Conservation (phyloP, 2,329 filamentous ascomycete species). For the Hypoxylon sp. region DNA sequence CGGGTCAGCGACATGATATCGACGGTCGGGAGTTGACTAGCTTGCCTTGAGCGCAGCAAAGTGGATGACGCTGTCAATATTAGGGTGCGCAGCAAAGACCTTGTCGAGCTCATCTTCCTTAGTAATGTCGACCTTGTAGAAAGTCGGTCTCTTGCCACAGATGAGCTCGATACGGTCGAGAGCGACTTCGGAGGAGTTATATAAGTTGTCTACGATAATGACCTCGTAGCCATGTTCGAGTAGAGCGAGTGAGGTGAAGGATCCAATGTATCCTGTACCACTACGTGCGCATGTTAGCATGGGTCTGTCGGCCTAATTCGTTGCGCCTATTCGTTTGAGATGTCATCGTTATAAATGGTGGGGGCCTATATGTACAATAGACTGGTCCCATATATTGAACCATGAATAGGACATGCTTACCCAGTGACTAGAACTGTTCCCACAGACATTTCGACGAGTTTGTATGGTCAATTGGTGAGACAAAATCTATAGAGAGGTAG, state of each 20-base stretch:
- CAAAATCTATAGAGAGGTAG: slow-evolving; percentile 21
- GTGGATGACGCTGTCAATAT: slow-evolving; percentile 98
- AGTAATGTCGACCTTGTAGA: slow-evolving; percentile 90
- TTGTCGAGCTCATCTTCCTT: slow-evolving; percentile 85
- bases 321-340: not conserved
- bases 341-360: not conserved
- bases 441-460: slow-evolving; percentile 72
- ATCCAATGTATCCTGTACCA: slow-evolving; percentile 99
- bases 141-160: slow-evolving; percentile 85
- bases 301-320: not conserved
- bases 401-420: slow-evolving; percentile 66
- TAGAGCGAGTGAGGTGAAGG: slow-evolving; percentile 92
- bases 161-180: slow-evolving; percentile 96
- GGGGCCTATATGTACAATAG: not conserved
- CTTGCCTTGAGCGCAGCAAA: slow-evolving; percentile 95
- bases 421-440: slow-evolving; percentile 93
- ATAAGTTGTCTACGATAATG: slow-evolving; percentile 94
- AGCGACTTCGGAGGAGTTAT: slow-evolving; percentile 94
- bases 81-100: slow-evolving; percentile 88
- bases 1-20: slow-evolving; percentile 38
- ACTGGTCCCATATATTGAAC: not conserved
- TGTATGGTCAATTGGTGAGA: slow-evolving; percentile 36
- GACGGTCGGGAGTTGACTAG: slow-evolving; percentile 21
- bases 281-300: slow-evolving; percentile 62
- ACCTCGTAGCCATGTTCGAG: slow-evolving; percentile 97